phyloP scores from a whole-genome alignment of 1,284 basidiomycete genomes.

The Testicularia cyperi region DNA sequence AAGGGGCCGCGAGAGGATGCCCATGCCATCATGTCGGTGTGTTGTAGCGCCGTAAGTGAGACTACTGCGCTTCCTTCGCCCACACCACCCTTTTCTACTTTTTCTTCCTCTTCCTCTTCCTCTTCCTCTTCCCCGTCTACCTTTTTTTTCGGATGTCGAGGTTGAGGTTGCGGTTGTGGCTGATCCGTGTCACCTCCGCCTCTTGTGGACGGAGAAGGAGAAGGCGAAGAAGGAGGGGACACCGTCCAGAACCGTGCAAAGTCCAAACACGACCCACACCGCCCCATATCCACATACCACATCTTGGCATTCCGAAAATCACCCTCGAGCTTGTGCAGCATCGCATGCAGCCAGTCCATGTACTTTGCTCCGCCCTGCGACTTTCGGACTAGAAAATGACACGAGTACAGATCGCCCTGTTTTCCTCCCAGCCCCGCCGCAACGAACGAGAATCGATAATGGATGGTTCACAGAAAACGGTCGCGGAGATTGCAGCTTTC shows the following conservation, averaged over 20 bases:
- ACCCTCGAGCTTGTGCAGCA: constrained; percentile 29
- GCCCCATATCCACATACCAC: constrained; percentile 32
- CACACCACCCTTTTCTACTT: too few relatives aligned
- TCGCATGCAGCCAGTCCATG: constrained; percentile 27
- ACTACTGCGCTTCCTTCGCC: too few relatives aligned
- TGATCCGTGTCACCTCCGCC: constrained; percentile 1
- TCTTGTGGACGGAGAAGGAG: constrained; percentile 5
- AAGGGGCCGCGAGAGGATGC: constrained; percentile 3
- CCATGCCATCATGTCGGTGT: constrained; percentile 12
- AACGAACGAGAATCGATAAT: too few relatives aligned
- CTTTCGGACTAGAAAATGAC: constrained; percentile 26
- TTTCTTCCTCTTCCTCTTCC: too few relatives aligned
- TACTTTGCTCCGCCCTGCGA: constrained; percentile 25
- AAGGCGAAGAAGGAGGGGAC: constrained; percentile 8
- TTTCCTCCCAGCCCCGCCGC: too few relatives aligned
- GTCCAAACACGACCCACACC: constrained; percentile 2
- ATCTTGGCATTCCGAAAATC: constrained; percentile 33
- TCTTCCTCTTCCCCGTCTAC: too few relatives aligned
- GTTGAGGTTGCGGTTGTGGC: background rate
- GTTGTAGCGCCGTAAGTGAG: constrained; percentile 14
- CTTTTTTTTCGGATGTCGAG: too few relatives aligned
- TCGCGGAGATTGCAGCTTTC: too few relatives aligned
- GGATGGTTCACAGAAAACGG: too few relatives aligned
- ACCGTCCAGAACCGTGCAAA: background rate
- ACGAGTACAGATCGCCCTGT: constrained; percentile 26